These are phyloP conservation scores for Fomitiporia mediterranea DNA, from an alignment of 1,284 basidiomycete species.

Conservation along the genomic window DNA sequence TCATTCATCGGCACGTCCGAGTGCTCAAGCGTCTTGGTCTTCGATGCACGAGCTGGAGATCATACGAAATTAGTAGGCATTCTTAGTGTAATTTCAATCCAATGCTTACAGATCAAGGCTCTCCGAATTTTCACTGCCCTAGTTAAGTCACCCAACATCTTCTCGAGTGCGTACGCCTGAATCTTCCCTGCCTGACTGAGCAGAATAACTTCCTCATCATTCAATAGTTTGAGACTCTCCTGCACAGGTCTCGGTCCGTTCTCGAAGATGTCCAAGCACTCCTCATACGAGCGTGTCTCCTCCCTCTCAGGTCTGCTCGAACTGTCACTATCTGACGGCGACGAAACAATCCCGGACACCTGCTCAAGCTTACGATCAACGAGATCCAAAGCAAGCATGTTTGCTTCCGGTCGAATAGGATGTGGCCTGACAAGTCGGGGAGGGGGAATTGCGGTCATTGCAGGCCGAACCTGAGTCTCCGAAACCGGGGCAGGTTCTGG, in stretches of 20 bases:
- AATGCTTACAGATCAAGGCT: conserved; percentile 80
- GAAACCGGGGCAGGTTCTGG: conserved; percentile 18
- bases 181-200: conserved; percentile 93
- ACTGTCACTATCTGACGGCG: conserved; percentile 14
- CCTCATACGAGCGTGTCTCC: conserved; percentile 60
- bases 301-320: conserved; percentile 25
- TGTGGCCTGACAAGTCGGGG: conserved; percentile 23
- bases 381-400: conserved; percentile 27
- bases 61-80: conserved; percentile 15
- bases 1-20: conserved; percentile 80
- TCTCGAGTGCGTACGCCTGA: conserved; percentile 91
- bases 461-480: background rate
- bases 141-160: conserved; percentile 82
- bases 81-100: background rate
- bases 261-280: conserved; percentile 84
- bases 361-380: conserved; percentile 35
- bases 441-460: conserved; percentile 27
- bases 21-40: conserved; percentile 80
- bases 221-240: conserved; percentile 56
- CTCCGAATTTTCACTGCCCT: conserved; percentile 86
- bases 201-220: conserved; percentile 90
- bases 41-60: conserved; percentile 73
- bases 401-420: conserved; percentile 19
- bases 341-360: conserved; percentile 32
- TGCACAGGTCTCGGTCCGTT: conserved; percentile 70